Evolutionary conservation across 2,329 filamentous ascomycete genomes (phyloP), one percentile per base, ranked within the genome.

Genomic region (Orbilia brochopaga): DNA sequence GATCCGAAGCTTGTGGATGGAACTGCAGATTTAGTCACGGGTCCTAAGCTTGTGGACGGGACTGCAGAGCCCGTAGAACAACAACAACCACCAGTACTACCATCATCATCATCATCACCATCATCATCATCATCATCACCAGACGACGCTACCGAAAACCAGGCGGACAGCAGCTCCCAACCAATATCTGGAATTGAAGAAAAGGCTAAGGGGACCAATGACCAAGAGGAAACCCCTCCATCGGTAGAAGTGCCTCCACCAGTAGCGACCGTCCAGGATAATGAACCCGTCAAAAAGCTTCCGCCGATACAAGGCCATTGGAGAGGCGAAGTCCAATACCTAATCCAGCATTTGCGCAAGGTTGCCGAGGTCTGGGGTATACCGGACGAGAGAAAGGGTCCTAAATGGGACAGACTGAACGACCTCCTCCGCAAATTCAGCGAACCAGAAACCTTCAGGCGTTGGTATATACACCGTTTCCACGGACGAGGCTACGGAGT

Each of bases 381-480:
- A 6, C 2, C 11, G 13, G 30, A 37, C 10, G 58, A 62, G 37
- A 40, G 57, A 21, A 53, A 19, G 6, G 57, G 65, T 5, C 30
- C 37, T 6, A 69, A 62, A 62, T 69, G 65, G 65, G 48, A 48
- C 7, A 62, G 58, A 50, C 10, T 69, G 2, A 21, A 48, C 24
- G 30, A 24, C 5, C 56, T 69, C 17, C 11, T 69, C 10, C 58
- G 44, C 13, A 62, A 51, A 21, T 30, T 69, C 19, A 62, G 50
- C 17, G 11, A 54, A 3, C 48, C 23, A 7, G 42, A 30, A 30
- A 37, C 27, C 2, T 69, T 54, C 37, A 21, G 32, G 15, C 44
- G 23, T 3, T 53, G 59, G 52, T 50, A 55, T 40, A 37, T 50
- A 13, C 13, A 56, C n/a, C 52, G 52, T 10, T 40, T 17, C 42